Evolutionary conservation across 2,329 filamentous ascomycete species (phyloP), one percentile per base, ranked within the genome.

Genomic region (Catunica adiposa): DNA sequence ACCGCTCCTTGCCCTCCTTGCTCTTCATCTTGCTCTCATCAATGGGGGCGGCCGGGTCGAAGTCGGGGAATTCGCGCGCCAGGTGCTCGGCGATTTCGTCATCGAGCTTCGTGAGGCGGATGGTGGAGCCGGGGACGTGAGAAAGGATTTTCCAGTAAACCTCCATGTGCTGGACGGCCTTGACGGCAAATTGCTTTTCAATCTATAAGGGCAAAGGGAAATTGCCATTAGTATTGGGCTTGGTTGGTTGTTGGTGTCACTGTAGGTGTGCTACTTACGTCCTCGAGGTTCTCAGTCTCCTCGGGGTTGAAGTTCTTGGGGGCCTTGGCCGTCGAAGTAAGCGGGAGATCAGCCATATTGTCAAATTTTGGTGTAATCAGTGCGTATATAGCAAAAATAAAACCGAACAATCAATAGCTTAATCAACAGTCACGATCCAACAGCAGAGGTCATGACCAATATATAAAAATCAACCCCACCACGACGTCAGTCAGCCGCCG

Each of bases 111-210:
- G 92, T 98, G 60, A 98, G 79, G 60, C 88, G 86, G 59, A 98
- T 76, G 60, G 82, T 74, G n/a, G 89, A 95, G 62, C 90, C 92
- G 63, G 80, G 86, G 62, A 94, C 80, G 67, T 84, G 88, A 70
- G 96, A 85, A 63, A 98, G 85, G 66, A 98, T 90, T 54, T 83
- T 76, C 90, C 90, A 98, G 77, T 98, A 97, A 51, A 90, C 96
- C 66, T 87, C 80, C 78, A 98, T 87, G 70, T 98, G 92, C 70
- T 95, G 86, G 38, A 97, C 92, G 53, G 84, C 89, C 76, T 97
- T 97, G 64, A 98, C 92, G 29, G 92, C 92, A 65, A 98, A 98
- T 70, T 97, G 92, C 77, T 96, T 95, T 78, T 98, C 92, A 68
- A 98, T 96, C 86, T 94, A 20, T 5, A 38, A 6, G 20, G 17